Evolutionary conservation across 2,329 filamentous ascomycete genomes (phyloP), one percentile per base, ranked within the genome.

Genomic region (Knufia fluminis): DNA sequence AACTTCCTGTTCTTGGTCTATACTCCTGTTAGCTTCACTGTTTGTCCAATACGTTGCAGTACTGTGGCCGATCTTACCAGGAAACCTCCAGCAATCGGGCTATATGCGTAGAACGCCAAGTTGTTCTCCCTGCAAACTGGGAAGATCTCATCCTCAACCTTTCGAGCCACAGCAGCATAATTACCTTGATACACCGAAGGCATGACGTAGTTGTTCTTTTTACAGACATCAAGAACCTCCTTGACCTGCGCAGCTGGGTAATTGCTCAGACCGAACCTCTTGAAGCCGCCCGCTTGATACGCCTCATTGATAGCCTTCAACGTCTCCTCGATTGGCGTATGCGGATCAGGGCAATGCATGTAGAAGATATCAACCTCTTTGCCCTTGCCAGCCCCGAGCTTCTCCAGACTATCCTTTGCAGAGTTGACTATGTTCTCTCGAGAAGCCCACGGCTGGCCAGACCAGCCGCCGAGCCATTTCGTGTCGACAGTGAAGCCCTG

Each of bases 251-350:
- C 61, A 2, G 65, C 64, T 0, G 60, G 58, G 52, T 66, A 72
- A 51, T 74, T 76, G 3, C 65, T 71, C 4, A 76, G 38, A 0
- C 71, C 73, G 51, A 72, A 73, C 0, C 62, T 50, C 54, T 66
- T 65, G 55, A 73, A 68, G 47, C 68, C 68, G 4, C 70, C 69
- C 33, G 67, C 55, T 20, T 57, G 46, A 50, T 66, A 55, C 0
- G 65, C 62, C 14, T 68, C 57, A 42, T 73, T 56, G 33, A 75
- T 66, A 3, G 66, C 70, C 22, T 62, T 58, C 14, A 62, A 57
- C 0, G 66, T 60, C 12, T 72, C 67, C 45, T 68, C 64, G 16
- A 70, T 62, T 1, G 66, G 64, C 0, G 68, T 69, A 1, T 59
- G 33, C 1, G 67, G 61, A 51, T 75, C 73, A 0, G 71, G 71